Conservation (phyloP, 306 rosid genomes). For the Vigna unguiculata region DNA sequence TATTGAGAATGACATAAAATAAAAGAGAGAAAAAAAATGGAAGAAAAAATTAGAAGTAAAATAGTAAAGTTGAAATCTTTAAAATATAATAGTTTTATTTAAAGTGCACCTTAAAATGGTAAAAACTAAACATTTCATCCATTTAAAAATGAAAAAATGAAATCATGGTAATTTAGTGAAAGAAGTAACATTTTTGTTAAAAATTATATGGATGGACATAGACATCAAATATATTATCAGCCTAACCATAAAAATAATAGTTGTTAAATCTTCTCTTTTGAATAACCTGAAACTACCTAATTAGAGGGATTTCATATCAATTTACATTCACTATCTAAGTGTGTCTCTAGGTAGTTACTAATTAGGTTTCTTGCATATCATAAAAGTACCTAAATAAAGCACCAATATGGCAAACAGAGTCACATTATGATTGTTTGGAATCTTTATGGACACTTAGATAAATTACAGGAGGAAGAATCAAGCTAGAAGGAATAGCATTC, state of each 20-base stretch:
- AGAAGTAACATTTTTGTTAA: neutral
- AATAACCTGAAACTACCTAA: neutral
- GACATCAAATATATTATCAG: too few species aligned
- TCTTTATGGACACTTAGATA: constrained; percentile 27
- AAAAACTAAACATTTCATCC: neutral
- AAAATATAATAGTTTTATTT: neutral
- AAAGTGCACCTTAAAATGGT: neutral
- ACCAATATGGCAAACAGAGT: constrained; percentile 36
- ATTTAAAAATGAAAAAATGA: neutral
- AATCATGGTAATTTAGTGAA: neutral
- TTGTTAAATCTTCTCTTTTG: neutral
- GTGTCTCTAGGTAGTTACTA: neutral
- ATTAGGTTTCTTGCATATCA: constrained; percentile 36
- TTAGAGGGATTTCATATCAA: constrained; percentile 21
- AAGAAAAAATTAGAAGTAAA: neutral
- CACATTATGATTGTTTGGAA: constrained; percentile 48
- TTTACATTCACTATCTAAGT: constrained; percentile 28
- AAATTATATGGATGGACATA: too few species aligned
- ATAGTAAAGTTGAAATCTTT: neutral
- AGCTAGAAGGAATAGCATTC: constrained; percentile 59
- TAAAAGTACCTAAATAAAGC: constrained; percentile 33
- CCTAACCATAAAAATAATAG: neutral
- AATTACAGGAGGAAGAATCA: constrained; percentile 40
- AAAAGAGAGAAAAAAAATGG: neutral
- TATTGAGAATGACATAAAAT: neutral